Base-by-base conservation (phyloP, 2,329 filamentous ascomycete genomes). In the Ramichloridium luteum region DNA sequence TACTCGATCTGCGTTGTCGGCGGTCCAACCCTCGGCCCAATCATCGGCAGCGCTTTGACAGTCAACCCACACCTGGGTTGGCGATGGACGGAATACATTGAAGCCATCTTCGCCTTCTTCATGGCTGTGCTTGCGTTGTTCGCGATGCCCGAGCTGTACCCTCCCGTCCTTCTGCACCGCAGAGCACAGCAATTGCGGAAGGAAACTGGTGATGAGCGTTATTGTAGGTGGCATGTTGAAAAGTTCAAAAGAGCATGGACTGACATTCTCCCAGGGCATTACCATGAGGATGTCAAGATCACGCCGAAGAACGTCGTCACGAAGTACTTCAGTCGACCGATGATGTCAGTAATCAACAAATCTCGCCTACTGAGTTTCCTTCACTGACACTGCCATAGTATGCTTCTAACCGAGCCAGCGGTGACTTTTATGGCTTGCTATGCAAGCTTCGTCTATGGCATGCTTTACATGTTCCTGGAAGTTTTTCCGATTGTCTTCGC, bases 321-420 rank as follows among this genome's bases (percentile, higher is more conserved):
- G 5, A 64, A 64, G 35, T 56, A 64, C 33, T 48, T 65, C 15
- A 49, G 47, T 10, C 56, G 60, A 1, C 60, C 62, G 0, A 28
- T 64, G 3, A 43, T 23, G 20, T 23, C 8, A 8, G 20, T 23
- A 23, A n/a, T n/a, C 8, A 23, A n/a, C n/a, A n/a, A n/a, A n/a
- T n/a, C n/a, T n/a, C n/a, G n/a, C n/a, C n/a, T n/a, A n/a, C n/a
- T n/a, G n/a, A n/a, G n/a, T n/a, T n/a, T n/a, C n/a, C n/a, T n/a
- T n/a, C n/a, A 23, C 20, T 23, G 20, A 23, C 20, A 23, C 20
- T n/a, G n/a, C n/a, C 20, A 23, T n/a, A 23, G 45, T 25, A 66
- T 69, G 61, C 49, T 68, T 3, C 37, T 55, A 11, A 64, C 58
- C 1, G 62, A 68, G 37, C 63, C 64, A 0, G 66, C 67, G 45